Evolutionary conservation across 331 rosid genomes (phyloP).

Genomic region (Saraca asoca): DNA sequence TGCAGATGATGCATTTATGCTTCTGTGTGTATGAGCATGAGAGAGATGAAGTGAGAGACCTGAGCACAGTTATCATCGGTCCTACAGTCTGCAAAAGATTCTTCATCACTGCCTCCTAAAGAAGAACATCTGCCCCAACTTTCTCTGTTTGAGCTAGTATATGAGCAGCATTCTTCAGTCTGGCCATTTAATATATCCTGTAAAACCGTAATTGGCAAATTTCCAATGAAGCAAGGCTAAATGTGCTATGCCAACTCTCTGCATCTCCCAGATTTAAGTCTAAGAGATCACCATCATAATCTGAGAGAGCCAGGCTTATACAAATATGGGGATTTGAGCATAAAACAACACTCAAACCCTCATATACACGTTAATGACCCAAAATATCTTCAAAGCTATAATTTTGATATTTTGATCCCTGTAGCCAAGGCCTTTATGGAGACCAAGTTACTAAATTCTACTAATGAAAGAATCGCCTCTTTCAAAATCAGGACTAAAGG

Average conservation of each 20-base stretch:
- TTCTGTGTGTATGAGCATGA: neutral
- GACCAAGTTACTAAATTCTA: neutral
- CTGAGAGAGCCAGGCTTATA: neutral
- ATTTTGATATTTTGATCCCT: conserved; percentile 4
- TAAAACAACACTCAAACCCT: neutral
- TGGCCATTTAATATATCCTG: conserved; percentile 70
- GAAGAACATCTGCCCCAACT: conserved; percentile 99
- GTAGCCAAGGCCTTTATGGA: conserved; percentile 2
- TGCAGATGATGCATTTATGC: neutral
- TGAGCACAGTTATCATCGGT: conserved; percentile 59
- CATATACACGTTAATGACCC: neutral
- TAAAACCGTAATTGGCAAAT: conserved; percentile 36
- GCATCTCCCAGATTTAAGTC: neutral
- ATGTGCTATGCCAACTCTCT: neutral
- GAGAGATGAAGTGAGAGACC: conserved; percentile 55
- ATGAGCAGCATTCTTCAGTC: conserved; percentile 89
- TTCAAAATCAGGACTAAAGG: neutral
- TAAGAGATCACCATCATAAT: neutral
- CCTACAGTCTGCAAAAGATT: conserved; percentile 63
- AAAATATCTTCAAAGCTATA: neutral
- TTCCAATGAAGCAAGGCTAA: conserved; percentile 32
- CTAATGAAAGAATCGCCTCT: neutral
- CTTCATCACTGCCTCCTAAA: conserved; percentile 94
- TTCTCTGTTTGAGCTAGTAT: conserved; percentile 94
- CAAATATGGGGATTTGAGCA: neutral